phyloP scores from a whole-genome alignment of 1,284 basidiomycete species.

The Cryptococcus neoformans region DNA sequence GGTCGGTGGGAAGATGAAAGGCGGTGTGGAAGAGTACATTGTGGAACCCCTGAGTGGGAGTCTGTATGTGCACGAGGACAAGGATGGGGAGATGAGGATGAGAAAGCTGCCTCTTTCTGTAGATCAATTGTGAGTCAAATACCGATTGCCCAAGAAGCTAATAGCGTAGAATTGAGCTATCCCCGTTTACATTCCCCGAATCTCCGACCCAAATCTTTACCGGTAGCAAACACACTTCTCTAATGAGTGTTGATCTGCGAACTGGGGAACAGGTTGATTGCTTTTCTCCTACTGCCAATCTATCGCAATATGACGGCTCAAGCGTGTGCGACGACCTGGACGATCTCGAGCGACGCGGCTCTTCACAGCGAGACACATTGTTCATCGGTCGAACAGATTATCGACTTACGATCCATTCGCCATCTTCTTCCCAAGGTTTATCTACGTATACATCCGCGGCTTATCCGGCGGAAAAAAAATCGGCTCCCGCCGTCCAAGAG shows the following conservation, averaged over 20 bases:
- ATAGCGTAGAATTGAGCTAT: conserved; percentile 42
- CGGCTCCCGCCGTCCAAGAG: conserved; percentile 30
- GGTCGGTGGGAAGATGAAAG: conserved; percentile 38
- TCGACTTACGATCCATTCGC: conserved; percentile 39
- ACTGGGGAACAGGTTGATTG: conserved; percentile 45
- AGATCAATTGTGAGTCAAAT: conserved; percentile 45
- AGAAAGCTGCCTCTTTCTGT: conserved; percentile 46
- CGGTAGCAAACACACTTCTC: conserved; percentile 45
- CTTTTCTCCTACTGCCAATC: conserved; percentile 34
- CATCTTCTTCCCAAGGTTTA: conserved; percentile 10
- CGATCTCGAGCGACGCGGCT: conserved; percentile 29
- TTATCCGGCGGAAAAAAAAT: conserved; percentile 3
- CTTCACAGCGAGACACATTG: conserved; percentile 31
- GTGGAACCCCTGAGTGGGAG: conserved; percentile 48
- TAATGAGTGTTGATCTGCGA: conserved; percentile 45
- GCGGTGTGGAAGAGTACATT: conserved; percentile 41
- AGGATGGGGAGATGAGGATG: conserved; percentile 32
- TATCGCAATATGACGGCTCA: conserved; percentile 18
- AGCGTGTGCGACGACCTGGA: conserved; percentile 37
- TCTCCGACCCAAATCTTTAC: conserved; percentile 46
- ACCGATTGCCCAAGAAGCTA: background rate
- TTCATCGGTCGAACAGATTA: conserved; percentile 46
- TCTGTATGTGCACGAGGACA: conserved; percentile 45
- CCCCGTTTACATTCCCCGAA: conserved; percentile 47
- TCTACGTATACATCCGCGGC: conserved; percentile 17